Base-by-base conservation (phyloP, 2,329 filamentous ascomycete species). In the Monilinia fructigena region DNA sequence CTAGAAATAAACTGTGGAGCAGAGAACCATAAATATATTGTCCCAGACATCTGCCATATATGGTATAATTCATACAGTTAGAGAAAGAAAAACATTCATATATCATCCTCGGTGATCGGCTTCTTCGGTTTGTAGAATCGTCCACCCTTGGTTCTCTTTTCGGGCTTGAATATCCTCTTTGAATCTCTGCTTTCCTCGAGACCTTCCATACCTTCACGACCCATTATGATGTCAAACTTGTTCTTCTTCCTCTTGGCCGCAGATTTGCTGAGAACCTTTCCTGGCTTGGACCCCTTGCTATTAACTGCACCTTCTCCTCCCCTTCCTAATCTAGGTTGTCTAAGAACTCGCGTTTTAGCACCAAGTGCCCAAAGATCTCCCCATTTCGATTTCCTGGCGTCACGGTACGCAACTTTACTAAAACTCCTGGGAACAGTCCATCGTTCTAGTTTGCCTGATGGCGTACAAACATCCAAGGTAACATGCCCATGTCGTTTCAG, bases 341-440 rank as follows among this genome's bases (percentile, higher is more conserved):
- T 81, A 2, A 78, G 75, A 4, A 90, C 84, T 16, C 92, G 84
- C 0, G 92, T 96, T 82, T 98, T 98, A 28, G 93, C 94, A 0
- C 95, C 95, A 0, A 98, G 82, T 0, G 94, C 93, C 95, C 95
- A 99, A 12, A 98, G 82, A 76, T 98, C 95, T 50, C 95, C 95
- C 95, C 94, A 98, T 63, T 80, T 81, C 0, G 89, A 85, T 79
- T 99, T 99, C 69, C 95, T 87, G 47, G 95, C 95, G 76, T 98
- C 95, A 73, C 91, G 92, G 79, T 94, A 98, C 0, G 93, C 93
- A 73, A 90, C 87, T 72, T 85, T 88, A 76, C 89, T 89, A 78
- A 89, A 95, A 68, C 88, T 92, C 72, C 88, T 88, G 1, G 94
- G 91, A 0, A 99, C 89, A 0, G 90, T 95, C 95, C 95, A 99